Evolutionary conservation across 805 yeast species (phyloP), one percentile per base, ranked within the genome.

Genomic region (Teunomyces tritomae): DNA sequence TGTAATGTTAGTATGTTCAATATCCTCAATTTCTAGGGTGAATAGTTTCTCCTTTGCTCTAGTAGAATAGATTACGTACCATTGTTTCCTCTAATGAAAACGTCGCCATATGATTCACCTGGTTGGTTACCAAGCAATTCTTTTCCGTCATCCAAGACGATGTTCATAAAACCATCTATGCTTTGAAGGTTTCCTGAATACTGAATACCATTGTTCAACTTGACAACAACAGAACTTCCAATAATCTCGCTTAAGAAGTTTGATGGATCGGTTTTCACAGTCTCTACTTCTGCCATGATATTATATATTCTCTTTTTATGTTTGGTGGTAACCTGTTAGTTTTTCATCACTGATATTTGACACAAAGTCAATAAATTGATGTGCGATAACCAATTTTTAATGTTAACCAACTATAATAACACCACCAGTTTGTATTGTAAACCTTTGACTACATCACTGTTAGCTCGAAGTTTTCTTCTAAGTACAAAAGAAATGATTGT

Each of bases 111-210:
- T 26, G 67, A 70, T 51, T 77, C 79, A 47, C 64, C 59, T 29
- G 60, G 62, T 32, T 77, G 79, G 41, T 74, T 73, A 5, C 78
- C 79, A 45, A 80, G 79, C 39, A 68, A 65, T 62, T 94, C 99
- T 41, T 80, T 75, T 3, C 96, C 82, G 51, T 83, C 78, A 47
- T 87, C 89, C 54, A 94, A 76, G 2, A 92, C 96, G 43, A 94
- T 85, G 68, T 94, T 94, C 97, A 94, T 90, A 72, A 84, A 94
- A 7, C 98, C 98, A 64, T 94, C 99, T 49, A 94, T 91, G 35
- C 97, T 88, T 57, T 88, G 92, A 53, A 88, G 76, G 43, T 68
- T 73, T 5, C 86, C 77, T 11, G 62, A 54, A 67, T 89, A 94
- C 50, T 88, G 88, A 51, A 91, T 83, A 10, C 97, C 98, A 30